Evolutionary conservation across 2,329 filamentous ascomycete genomes (phyloP).

Genomic region (Pyricularia sp.): DNA sequence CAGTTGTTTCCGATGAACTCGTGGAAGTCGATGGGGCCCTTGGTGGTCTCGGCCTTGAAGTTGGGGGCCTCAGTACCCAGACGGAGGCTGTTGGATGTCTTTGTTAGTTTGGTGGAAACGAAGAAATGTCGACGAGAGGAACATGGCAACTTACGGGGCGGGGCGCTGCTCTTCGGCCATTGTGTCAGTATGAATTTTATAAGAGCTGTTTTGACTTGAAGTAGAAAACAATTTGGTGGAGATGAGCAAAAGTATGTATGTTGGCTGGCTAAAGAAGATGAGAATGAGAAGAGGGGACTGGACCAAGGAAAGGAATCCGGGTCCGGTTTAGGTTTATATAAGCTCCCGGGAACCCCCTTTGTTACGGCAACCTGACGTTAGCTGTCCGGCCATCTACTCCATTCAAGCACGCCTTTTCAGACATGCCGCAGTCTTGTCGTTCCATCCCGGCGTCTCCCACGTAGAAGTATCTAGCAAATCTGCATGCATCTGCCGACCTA

Average conservation of each 20-base stretch:
- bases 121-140: neutral
- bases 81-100: slow-evolving; percentile 35
- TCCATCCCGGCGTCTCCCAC: neutral
- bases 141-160: slow-evolving; percentile 18
- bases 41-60: slow-evolving; percentile 71
- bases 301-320: neutral
- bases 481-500: neutral
- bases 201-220: neutral
- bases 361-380: neutral
- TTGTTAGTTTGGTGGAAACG: neutral
- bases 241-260: neutral
- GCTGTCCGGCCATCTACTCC: neutral
- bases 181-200: slow-evolving; percentile 8
- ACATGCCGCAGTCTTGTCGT: neutral
- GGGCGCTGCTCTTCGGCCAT: slow-evolving; percentile 19
- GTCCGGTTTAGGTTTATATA: neutral
- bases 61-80: slow-evolving; percentile 60
- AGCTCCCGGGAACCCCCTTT: neutral
- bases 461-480: neutral
- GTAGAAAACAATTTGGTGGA: neutral
- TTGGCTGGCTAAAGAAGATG: neutral
- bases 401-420: neutral
- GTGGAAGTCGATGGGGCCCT: slow-evolving; percentile 69
- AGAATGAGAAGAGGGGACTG: neutral
- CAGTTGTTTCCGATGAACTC: slow-evolving; percentile 68